phyloP scores from a whole-genome alignment of 148 eudicot genomes.

The Agrostemma githago region DNA sequence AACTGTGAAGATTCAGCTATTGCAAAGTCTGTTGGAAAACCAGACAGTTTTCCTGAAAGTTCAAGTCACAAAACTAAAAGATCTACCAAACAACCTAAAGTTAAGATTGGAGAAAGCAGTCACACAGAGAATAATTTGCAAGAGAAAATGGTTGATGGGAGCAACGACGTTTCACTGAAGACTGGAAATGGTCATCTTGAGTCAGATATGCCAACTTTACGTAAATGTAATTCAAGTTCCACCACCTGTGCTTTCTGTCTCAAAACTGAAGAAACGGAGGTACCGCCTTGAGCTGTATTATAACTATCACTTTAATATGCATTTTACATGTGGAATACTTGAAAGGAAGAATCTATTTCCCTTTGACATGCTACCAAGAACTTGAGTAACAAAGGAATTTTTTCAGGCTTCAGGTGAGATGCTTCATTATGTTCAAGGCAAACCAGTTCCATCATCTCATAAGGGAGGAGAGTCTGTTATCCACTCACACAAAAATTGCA shows the following conservation, averaged over 20 bases:
- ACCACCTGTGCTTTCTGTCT: constrained; percentile 74
- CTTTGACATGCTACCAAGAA: neutral
- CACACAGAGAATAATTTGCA: constrained; percentile 19
- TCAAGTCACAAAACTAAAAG: constrained; percentile 14
- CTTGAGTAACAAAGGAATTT: neutral
- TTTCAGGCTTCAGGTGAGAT: constrained; percentile 71
- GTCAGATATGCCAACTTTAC: constrained; percentile 30
- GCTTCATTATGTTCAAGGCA: constrained; percentile 64
- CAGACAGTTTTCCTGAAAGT: neutral
- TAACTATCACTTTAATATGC: neutral
- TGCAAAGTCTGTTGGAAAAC: neutral
- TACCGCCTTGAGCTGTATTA: constrained; percentile 16
- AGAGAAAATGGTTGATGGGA: constrained; percentile 20
- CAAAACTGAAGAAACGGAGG: constrained; percentile 65
- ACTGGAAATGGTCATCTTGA: constrained; percentile 18
- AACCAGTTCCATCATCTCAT: constrained; percentile 47
- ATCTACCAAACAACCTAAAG: constrained; percentile 17
- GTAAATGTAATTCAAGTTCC: constrained; percentile 36
- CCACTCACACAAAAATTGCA: constrained; percentile 70
- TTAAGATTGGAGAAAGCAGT: constrained; percentile 23
- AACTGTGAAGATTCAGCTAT: constrained; percentile 9
- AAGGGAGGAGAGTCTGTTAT: constrained; percentile 45
- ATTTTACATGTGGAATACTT: neutral
- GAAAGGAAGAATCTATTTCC: neutral
- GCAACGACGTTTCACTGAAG: constrained; percentile 12